A percentile compares a stretch with the other conserved stretches of the same genome.
phyloP scores from a whole-genome alignment of 208 protist species.

The Leptomonas pyrrhocoris region DNA sequence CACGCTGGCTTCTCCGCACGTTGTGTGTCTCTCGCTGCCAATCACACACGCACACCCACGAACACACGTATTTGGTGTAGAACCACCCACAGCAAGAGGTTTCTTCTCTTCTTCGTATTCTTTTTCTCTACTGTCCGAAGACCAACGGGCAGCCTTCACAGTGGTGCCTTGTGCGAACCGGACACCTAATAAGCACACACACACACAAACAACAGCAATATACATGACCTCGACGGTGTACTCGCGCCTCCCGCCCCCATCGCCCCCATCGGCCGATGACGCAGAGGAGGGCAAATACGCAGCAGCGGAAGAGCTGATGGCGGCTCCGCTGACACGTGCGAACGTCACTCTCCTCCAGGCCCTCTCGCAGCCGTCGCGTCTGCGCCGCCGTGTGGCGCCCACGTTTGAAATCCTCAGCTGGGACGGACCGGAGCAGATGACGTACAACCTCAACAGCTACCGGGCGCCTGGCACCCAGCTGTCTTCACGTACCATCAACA shows the following conservation, averaged over 20 bases:
- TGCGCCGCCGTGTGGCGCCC: conserved; percentile 26
- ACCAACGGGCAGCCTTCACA: no score
- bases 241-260: conserved; percentile 5
- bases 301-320: neutral
- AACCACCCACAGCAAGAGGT: no score
- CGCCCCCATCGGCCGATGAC: neutral
- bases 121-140: no score
- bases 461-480: neutral
- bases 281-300: neutral
- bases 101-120: no score
- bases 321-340: neutral
- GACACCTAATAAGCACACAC: neutral
- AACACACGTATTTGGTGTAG: no score
- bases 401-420: conserved; percentile 19
- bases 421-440: conserved; percentile 19
- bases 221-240: conserved; percentile 13
- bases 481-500: neutral
- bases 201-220: neutral
- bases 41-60: no score
- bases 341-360: conserved; percentile 23
- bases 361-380: conserved; percentile 22
- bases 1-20: no score
- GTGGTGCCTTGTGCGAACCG: neutral
- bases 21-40: no score
- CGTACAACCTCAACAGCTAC: conserved; percentile 30